Percentiles rank a stretch among this genome's conserved stretches.
phyloP scores from a whole-genome alignment of 768 basidiomycete species.

The Mycena sanguinolenta region DNA sequence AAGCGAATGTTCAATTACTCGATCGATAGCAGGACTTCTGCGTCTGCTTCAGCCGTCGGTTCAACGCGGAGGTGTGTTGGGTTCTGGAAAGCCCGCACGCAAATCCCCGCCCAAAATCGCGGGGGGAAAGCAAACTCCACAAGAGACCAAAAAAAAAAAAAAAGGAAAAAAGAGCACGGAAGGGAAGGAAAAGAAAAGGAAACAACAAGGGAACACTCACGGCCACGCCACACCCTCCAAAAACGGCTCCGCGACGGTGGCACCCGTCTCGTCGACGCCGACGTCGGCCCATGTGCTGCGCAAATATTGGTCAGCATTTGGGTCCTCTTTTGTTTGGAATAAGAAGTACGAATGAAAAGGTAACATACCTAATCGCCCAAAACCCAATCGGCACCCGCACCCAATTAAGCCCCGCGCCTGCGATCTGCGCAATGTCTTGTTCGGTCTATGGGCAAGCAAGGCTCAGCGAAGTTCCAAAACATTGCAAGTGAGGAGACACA shows the following conservation, averaged over 20 bases:
- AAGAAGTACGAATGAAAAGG: not conserved
- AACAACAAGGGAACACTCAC: conserved; percentile 17
- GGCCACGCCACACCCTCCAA: conserved; percentile 71
- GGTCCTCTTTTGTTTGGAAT: too few relatives aligned
- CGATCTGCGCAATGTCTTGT: conserved; percentile 80
- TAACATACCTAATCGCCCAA: conserved; percentile 71
- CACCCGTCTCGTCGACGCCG: conserved; percentile 20
- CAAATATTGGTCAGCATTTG: too few relatives aligned
- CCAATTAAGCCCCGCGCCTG: conserved; percentile 80
- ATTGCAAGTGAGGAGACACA: not conserved
- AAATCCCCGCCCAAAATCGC: too few relatives aligned
- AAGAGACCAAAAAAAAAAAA: too few relatives aligned
- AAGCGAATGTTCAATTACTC: too few relatives aligned
- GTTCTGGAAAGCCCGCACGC: too few relatives aligned
- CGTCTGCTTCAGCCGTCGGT: too few relatives aligned
- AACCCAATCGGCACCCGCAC: conserved; percentile 75
- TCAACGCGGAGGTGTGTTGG: too few relatives aligned
- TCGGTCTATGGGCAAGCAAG: conserved; percentile 57
- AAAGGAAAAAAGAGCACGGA: not conserved
- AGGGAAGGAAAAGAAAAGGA: not conserved
- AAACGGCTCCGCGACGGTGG: conserved; percentile 66
- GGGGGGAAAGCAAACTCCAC: too few relatives aligned
- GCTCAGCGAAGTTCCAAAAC: not conserved
- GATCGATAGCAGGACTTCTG: too few relatives aligned
- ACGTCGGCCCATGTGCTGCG: conserved; percentile 27